Evolutionary conservation across 768 basidiomycete genomes (phyloP).

Genomic region (Lentinula lateritia): DNA sequence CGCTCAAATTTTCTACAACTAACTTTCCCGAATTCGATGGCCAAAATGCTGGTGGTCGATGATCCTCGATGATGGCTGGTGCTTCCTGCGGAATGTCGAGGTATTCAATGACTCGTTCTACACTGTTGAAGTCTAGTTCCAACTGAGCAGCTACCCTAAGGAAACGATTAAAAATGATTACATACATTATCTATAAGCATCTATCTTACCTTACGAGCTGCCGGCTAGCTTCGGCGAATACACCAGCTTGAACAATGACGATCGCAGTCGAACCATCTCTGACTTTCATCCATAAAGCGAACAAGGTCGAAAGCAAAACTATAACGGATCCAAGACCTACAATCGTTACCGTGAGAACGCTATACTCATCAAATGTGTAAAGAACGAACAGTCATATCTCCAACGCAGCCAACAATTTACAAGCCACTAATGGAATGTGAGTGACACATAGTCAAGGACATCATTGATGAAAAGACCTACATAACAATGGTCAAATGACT

Average conservation of each 20-base stretch:
- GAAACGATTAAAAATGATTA: not conserved
- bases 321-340: conserved; percentile 65
- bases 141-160: conserved; percentile 60
- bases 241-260: conserved; percentile 65
- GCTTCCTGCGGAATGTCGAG: conserved; percentile 65
- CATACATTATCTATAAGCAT: not conserved
- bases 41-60: conserved; percentile 69
- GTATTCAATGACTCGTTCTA: conserved; percentile 71
- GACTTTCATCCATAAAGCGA: conserved; percentile 54
- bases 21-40: conserved; percentile 56
- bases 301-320: conserved; percentile 63
- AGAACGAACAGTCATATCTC: conserved; percentile 62
- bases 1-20: conserved; percentile 50
- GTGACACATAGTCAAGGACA: not conserved
- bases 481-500: conserved; percentile 67
- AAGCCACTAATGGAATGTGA: conserved; percentile 42
- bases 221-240: conserved; percentile 65
- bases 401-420: conserved; percentile 66
- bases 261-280: conserved; percentile 61
- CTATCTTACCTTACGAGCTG: conserved; percentile 49
- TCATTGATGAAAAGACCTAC: conserved; percentile 29
- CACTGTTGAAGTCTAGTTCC: conserved; percentile 70
- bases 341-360: not conserved
- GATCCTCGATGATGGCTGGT: conserved; percentile 48
- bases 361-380: not conserved